These are phyloP conservation scores for Hemileccinum hortonii DNA, from an alignment of 1,284 basidiomycete species.

Conservation along the genomic window DNA sequence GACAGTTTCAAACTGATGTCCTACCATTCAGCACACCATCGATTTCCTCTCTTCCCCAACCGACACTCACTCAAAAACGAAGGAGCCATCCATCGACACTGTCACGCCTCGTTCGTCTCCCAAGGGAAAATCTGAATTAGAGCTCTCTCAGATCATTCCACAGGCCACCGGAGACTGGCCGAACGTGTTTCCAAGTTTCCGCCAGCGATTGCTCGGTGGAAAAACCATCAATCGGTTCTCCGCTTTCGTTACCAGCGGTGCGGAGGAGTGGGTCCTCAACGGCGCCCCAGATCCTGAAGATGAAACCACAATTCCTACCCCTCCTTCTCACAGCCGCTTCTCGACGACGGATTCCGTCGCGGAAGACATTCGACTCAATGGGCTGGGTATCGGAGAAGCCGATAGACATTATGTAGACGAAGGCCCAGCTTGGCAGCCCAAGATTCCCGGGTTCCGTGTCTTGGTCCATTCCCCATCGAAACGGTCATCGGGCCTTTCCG, in stretches of 20 bases:
- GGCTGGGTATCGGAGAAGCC: conserved; percentile 48
- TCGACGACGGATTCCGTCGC: conserved; percentile 37
- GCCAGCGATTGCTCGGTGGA: conserved; percentile 69
- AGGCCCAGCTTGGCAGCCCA: conserved; percentile 72
- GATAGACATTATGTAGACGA: conserved; percentile 72
- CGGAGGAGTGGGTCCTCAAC: conserved; percentile 75
- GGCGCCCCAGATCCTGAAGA: conserved; percentile 39
- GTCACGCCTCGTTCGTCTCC: conserved; percentile 56
- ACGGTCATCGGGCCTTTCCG: conserved; percentile 60
- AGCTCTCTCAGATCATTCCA: conserved; percentile 51
- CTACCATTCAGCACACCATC: conserved; percentile 51
- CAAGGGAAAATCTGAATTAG: conserved; percentile 24
- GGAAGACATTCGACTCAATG: conserved; percentile 36
- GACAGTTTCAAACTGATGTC: conserved; percentile 1
- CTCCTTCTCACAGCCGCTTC: conserved; percentile 26
- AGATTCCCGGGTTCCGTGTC: conserved; percentile 68
- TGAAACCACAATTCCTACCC: conserved; percentile 20
- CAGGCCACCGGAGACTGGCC: conserved; percentile 75
- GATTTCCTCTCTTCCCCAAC: conserved; percentile 55
- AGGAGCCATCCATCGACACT: conserved; percentile 43
- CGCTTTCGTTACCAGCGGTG: conserved; percentile 80
- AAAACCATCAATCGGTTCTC: conserved; percentile 80
- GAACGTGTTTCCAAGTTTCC: conserved; percentile 60
- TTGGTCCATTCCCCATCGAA: conserved; percentile 80
- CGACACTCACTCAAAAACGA: conserved; percentile 31